These are phyloP conservation scores for Carallia brachiata DNA, from an alignment of 345 rosid species.

Conservation along the genomic window DNA sequence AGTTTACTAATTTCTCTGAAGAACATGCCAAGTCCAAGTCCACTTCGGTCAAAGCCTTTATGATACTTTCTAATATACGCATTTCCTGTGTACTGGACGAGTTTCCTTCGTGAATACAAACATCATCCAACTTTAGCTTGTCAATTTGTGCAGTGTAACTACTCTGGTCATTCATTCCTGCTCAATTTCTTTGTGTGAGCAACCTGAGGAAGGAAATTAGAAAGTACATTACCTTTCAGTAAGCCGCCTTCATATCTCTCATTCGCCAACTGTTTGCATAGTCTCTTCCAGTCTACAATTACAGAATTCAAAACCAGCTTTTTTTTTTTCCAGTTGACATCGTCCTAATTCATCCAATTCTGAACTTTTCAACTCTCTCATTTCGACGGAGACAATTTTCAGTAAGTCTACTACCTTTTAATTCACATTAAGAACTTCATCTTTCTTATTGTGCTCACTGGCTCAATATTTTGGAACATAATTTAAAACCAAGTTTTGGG, in stretches of 20 bases:
- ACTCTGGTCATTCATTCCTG: slow-evolving; percentile 17
- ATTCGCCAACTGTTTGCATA: no score
- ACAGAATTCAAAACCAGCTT: background rate
- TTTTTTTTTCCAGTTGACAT: background rate
- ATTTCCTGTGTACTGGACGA: slow-evolving; percentile 29
- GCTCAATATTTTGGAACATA: background rate
- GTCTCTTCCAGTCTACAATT: background rate
- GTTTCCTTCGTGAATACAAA: slow-evolving; percentile 20
- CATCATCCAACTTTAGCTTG: slow-evolving; percentile 15
- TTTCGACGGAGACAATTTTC: background rate
- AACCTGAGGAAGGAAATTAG: slow-evolving; percentile 9
- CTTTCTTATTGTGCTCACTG: background rate
- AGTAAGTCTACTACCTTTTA: background rate
- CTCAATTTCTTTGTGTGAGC: slow-evolving; percentile 17
- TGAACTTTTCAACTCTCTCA: background rate
- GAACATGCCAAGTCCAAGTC: slow-evolving; percentile 54
- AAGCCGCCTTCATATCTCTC: background rate
- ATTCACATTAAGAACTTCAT: background rate
- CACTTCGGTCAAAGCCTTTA: slow-evolving; percentile 41
- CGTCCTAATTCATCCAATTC: background rate
- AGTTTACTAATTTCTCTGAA: slow-evolving; percentile 59
- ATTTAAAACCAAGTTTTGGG: background rate
- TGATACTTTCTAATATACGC: slow-evolving; percentile 39
- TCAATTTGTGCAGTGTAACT: slow-evolving; percentile 1
- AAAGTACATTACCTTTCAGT: background rate